phyloP scores from a whole-genome alignment of 106 monocot genomes.

The Amphibolis antarctica region DNA sequence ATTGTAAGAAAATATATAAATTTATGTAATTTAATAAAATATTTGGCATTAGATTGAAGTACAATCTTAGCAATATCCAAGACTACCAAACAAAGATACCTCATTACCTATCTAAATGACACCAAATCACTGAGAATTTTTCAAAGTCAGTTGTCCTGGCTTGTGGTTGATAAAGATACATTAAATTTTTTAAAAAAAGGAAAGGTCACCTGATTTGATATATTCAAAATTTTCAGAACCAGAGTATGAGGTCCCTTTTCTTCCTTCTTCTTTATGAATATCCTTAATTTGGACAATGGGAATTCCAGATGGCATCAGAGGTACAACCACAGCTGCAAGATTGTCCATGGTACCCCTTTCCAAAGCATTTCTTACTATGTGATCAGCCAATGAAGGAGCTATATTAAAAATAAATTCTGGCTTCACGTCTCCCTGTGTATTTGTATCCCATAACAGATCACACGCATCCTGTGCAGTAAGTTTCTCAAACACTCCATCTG shows the following conservation, averaged over 20 bases:
- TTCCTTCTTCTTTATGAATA: constrained; percentile 13
- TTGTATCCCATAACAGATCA: constrained; percentile 47
- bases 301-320: constrained; percentile 26
- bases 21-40: too few relatives aligned
- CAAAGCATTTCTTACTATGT: constrained; percentile 46
- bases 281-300: constrained; percentile 11
- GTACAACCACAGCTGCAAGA: constrained; percentile 66
- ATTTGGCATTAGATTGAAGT: too few relatives aligned
- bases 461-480: constrained; percentile 81
- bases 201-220: constrained; percentile 17
- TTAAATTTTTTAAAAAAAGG: not conserved
- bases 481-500: constrained; percentile 90
- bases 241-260: constrained; percentile 12
- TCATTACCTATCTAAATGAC: too few relatives aligned
- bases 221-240: constrained; percentile 5
- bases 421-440: constrained; percentile 10
- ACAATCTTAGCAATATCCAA: too few relatives aligned
- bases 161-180: too few relatives aligned
- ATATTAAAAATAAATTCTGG: constrained; percentile 8
- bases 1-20: too few relatives aligned
- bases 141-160: too few relatives aligned
- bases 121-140: too few relatives aligned
- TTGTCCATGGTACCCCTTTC: constrained; percentile 74
- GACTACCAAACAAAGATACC: too few relatives aligned
- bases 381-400: constrained; percentile 40